Conservation (phyloP, 2,329 filamentous ascomycete species). For the Venturia effusa region DNA sequence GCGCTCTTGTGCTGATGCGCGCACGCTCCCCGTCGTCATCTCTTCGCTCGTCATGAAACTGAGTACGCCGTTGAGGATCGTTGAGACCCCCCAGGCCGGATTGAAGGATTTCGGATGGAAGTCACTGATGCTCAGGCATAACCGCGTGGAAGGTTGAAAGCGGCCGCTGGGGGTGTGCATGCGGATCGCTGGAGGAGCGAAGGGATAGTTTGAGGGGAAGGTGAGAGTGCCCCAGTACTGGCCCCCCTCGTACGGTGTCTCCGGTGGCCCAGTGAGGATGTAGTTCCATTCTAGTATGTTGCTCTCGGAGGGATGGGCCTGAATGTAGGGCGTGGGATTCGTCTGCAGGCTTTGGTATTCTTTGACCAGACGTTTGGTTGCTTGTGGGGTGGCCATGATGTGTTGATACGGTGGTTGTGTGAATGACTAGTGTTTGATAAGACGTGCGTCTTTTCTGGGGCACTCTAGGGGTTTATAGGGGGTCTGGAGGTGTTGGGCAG, state of each 20-base stretch:
- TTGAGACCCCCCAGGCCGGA: slow-evolving; percentile 95
- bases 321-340: slow-evolving; percentile 81
- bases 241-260: slow-evolving; percentile 86
- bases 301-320: slow-evolving; percentile 76
- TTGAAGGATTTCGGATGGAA: slow-evolving; percentile 99
- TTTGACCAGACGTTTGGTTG: slow-evolving; percentile 41
- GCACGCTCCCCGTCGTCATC: slow-evolving; percentile 90
- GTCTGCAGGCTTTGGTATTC: slow-evolving; percentile 56
- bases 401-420: background rate
- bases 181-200: slow-evolving; percentile 90
- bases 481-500: background rate
- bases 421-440: background rate
- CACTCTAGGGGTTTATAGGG: background rate
- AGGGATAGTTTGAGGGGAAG: slow-evolving; percentile 94
- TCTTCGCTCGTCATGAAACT: slow-evolving; percentile 99
- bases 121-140: slow-evolving; percentile 93
- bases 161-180: slow-evolving; percentile 97
- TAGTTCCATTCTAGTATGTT: slow-evolving; percentile 97
- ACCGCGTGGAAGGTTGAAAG: slow-evolving; percentile 82
- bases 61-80: slow-evolving; percentile 84
- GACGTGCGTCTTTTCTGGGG: background rate
- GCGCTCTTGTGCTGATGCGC: slow-evolving; percentile 65
- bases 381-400: slow-evolving; percentile 29
- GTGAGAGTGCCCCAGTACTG: slow-evolving; percentile 98
- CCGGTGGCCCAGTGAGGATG: slow-evolving; percentile 85